Evolutionary conservation across 768 basidiomycete species (phyloP), one percentile per base, ranked within the genome.

Genomic region (Leucosporidium creatinivorum): DNA sequence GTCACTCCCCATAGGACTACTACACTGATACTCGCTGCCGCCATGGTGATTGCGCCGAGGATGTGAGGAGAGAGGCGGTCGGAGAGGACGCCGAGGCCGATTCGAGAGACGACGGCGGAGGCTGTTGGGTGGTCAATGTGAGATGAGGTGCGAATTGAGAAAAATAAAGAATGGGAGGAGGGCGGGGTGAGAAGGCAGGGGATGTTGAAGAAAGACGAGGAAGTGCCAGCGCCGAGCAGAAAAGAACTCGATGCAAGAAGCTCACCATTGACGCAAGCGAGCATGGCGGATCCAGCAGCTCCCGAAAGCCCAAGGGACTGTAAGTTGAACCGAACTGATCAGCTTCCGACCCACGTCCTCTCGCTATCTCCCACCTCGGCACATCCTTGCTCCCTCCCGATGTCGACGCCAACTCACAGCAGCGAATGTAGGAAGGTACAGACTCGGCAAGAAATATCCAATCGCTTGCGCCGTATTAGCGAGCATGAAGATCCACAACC

Each of bases 181-280:
- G 13, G 15, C 8, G 15, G 39, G 13, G 12, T 12, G 33, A 36
- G 33, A 36, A 36, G 12, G 5, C 6, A 12, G 12, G 33, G 12
- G 12, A 36, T 36, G 33, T 5, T n/a, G 33, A 33, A 33, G 33
- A 33, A 44, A 2, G 39, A 13, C 3, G 39, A 7, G 39, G 13
- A 13, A 17, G 39, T 2, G 39, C 15, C 39, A 44, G 39, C 39
- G 39, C 39, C 39, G 39, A 44, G 39, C 39, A 10, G 8, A 13
- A 7, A 13, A 13, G 13, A 25, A 1, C 21, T 0, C 9, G 12
- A 56, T 1, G 21, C 2, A 17, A 4, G 19, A 26, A 33, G 25
- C 49, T 23, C 7, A 59, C 66, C 66, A 56, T 68, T 68, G 1
- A 68, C 61, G 47, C 54, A 60, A 2, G 67, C 61, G 17, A 68